These are phyloP conservation scores for Venturiaceae sp. DNA, from an alignment of 2,329 filamentous ascomycete species.

Conservation along the genomic window DNA sequence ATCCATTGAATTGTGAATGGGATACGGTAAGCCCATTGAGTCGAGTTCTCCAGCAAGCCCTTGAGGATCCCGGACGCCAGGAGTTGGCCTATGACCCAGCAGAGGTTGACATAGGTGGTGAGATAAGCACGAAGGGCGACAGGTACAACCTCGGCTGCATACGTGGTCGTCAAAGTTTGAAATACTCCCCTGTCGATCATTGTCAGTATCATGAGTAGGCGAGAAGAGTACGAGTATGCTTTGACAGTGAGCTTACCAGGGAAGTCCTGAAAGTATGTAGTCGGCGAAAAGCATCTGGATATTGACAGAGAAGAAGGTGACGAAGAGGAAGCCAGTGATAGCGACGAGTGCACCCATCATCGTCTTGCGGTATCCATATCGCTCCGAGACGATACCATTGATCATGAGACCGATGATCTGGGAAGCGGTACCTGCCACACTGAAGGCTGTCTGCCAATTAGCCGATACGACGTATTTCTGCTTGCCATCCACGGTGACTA, in stretches of 20 bases:
- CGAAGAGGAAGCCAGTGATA: conserved; percentile 33
- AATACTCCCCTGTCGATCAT: neutral
- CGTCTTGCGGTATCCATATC: conserved; percentile 36
- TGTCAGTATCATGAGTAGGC: neutral
- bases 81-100: conserved; percentile 67
- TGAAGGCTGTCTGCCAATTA: no score
- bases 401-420: conserved; percentile 37
- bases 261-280: conserved; percentile 37
- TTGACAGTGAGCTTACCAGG: conserved; percentile 39
- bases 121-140: conserved; percentile 51
- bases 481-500: no score
- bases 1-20: conserved; percentile 65
- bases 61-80: conserved; percentile 67
- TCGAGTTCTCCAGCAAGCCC: conserved; percentile 52
- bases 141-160: conserved; percentile 55
- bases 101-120: conserved; percentile 63
- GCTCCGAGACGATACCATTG: conserved; percentile 35
- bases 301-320: conserved; percentile 39
- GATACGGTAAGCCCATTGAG: conserved; percentile 61
- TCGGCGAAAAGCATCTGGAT: conserved; percentile 33
- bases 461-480: no score
- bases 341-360: conserved; percentile 33
- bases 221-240: conserved; percentile 12
- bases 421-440: no score
- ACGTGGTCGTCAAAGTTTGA: conserved; percentile 35